Evolutionary conservation across 768 basidiomycete species (phyloP).

Genomic region (Russula olivacea): DNA sequence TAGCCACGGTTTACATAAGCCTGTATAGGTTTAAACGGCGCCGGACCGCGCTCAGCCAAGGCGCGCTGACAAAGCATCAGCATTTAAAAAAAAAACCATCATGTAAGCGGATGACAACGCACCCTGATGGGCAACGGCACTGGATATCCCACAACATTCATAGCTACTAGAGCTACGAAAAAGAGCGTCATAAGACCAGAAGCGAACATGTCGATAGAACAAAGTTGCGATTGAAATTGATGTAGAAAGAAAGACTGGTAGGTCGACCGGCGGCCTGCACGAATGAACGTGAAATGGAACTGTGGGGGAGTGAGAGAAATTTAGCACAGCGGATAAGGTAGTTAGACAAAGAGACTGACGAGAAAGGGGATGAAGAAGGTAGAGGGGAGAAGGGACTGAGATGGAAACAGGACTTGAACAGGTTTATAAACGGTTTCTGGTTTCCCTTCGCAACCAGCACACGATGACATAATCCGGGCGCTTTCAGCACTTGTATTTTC

Average conservation of each 20-base stretch:
- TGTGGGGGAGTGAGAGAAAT: constrained; percentile 20
- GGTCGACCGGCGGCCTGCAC: constrained; percentile 35
- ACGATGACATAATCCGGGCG: background rate
- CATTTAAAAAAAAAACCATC: too few species aligned
- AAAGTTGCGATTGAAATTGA: constrained; percentile 25
- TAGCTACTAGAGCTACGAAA: constrained; percentile 39
- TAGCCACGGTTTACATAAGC: constrained; percentile 37
- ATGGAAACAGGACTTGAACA: constrained; percentile 6
- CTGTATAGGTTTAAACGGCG: constrained; percentile 39
- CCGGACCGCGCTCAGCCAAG: constrained; percentile 28
- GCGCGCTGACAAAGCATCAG: constrained; percentile 8
- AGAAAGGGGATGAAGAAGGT: background rate
- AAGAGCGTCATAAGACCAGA: constrained; percentile 37
- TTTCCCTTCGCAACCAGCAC: constrained; percentile 5
- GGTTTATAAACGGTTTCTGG: constrained; percentile 23
- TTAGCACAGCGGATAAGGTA: background rate
- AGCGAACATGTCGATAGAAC: constrained; percentile 40
- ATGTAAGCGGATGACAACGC: too few species aligned
- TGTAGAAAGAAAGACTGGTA: constrained; percentile 25
- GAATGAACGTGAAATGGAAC: constrained; percentile 22
- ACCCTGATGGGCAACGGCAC: constrained; percentile 37
- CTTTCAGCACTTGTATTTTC: background rate
- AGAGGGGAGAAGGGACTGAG: background rate
- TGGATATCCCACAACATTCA: constrained; percentile 39
- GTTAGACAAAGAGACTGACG: background rate